A percentile compares a stretch with the other conserved stretches of the same genome.
Evolutionary conservation across 176 grass and related monocot genomes (phyloP).

Genomic region (Hordeum marinum): DNA sequence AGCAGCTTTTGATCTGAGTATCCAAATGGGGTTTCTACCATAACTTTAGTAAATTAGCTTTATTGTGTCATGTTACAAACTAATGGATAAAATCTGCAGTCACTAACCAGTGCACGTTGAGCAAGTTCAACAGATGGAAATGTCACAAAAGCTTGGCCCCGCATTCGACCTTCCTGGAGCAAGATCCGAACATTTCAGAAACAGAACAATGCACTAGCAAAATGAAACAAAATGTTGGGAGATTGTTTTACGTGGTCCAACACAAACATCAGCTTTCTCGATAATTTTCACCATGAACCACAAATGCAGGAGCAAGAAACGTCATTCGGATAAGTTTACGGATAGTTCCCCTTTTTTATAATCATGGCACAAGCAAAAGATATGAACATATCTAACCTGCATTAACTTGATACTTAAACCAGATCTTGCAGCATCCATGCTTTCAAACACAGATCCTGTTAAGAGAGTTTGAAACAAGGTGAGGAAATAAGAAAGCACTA

Average conservation of each 20-base stretch:
- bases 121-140: constrained; percentile 78
- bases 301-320: neutral
- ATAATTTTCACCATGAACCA: neutral
- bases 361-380: neutral
- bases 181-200: constrained; percentile 24
- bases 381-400: constrained; percentile 51
- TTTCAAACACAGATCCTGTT: constrained; percentile 80
- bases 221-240: neutral
- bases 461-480: neutral
- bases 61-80: neutral
- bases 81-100: neutral
- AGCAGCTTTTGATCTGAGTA: neutral
- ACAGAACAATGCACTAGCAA: neutral
- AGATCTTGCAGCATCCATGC: constrained; percentile 48
- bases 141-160: constrained; percentile 93
- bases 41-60: neutral
- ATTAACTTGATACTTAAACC: constrained; percentile 80
- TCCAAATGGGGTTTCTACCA: neutral
- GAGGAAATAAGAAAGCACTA: neutral
- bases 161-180: constrained; percentile 79
- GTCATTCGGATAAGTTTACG: neutral
- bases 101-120: constrained; percentile 66
- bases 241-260: neutral
- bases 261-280: neutral
- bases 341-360: neutral